A percentile compares a stretch with the other conserved stretches of the same genome.
Conservation (phyloP, 768 basidiomycete species). For the Stropharia rugosoannulata region DNA sequence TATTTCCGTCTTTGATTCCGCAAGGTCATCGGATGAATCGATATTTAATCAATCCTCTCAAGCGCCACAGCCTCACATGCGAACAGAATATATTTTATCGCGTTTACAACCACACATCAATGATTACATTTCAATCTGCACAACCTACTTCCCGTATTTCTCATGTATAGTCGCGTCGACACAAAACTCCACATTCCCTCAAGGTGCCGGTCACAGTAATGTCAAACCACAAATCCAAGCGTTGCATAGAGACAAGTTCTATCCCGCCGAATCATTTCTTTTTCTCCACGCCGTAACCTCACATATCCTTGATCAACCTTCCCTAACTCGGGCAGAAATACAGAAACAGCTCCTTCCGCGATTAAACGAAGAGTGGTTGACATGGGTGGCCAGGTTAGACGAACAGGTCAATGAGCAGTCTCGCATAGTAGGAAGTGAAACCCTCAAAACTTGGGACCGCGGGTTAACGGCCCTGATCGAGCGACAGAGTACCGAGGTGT, state of each 20-base stretch:
- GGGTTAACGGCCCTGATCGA: neutral
- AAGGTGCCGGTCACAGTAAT: conserved; percentile 4
- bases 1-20: conserved; percentile 34
- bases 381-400: neutral
- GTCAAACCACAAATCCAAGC: conserved; percentile 13
- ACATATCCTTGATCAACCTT: neutral
- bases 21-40: conserved; percentile 9
- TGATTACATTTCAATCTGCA: conserved; percentile 75
- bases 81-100: conserved; percentile 76
- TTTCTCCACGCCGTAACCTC: conserved; percentile 3
- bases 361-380: neutral
- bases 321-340: neutral
- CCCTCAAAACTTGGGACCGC: neutral
- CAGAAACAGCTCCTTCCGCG: neutral
- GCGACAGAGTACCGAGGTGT: neutral
- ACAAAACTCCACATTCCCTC: conserved; percentile 22
- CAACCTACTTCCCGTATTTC: conserved; percentile 86
- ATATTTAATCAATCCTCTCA: conserved; percentile 10
- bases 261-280: conserved; percentile 1
- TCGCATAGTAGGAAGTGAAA: neutral
- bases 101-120: conserved; percentile 72
- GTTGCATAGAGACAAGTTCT: neutral
- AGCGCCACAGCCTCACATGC: conserved; percentile 44
- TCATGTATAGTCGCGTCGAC: conserved; percentile 43
- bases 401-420: neutral